A percentile compares a stretch with the other conserved stretches of the same genome.
Evolutionary conservation across 2,329 filamentous ascomycete genomes (phyloP).

Genomic region (Phialemoniopsis sp.): DNA sequence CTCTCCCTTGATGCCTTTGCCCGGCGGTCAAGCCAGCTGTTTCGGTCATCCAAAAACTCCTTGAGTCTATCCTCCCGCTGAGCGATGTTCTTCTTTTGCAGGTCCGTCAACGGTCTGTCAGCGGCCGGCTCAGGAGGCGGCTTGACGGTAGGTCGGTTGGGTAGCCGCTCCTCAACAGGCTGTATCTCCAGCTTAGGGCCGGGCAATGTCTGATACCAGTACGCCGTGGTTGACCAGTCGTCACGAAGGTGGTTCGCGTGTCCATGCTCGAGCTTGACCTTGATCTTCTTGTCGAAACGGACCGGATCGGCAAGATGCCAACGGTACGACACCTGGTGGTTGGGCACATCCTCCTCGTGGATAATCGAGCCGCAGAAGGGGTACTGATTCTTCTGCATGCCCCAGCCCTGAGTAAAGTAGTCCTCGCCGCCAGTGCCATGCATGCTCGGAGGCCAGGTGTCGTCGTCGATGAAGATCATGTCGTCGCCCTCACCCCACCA

Average conservation of each 20-base stretch:
- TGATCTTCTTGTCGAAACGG: conserved; percentile 22
- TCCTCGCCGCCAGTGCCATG: conserved; percentile 26
- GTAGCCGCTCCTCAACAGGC: conserved; percentile 16
- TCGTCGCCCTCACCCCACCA: conserved; percentile 29
- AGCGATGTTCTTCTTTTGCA: conserved; percentile 5
- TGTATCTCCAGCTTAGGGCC: conserved; percentile 20
- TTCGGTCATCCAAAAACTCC: conserved; percentile 15
- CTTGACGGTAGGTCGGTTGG: conserved; percentile 10
- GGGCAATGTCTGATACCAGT: conserved; percentile 26
- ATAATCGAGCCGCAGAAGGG: conserved; percentile 25
- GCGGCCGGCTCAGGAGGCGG: conserved; percentile 6
- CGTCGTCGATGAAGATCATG: conserved; percentile 28
- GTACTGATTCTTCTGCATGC: conserved; percentile 28
- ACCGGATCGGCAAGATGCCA: conserved; percentile 26
- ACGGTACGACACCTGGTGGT: conserved; percentile 23
- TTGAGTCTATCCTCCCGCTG: conserved; percentile 13
- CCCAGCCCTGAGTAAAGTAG: conserved; percentile 27
- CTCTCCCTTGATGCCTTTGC: conserved; percentile 11
- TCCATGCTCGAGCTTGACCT: conserved; percentile 19
- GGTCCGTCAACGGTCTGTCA: conserved; percentile 1
- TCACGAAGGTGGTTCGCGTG: conserved; percentile 24
- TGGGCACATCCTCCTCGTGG: conserved; percentile 24
- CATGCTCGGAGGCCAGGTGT: conserved; percentile 25
- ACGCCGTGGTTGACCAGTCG: conserved; percentile 24
- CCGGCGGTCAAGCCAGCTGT: conserved; percentile 16